Evolutionary conservation across 148 eudicot genomes (phyloP), one percentile per base, ranked within the genome.

Genomic region (Amaranthus palmeri): DNA sequence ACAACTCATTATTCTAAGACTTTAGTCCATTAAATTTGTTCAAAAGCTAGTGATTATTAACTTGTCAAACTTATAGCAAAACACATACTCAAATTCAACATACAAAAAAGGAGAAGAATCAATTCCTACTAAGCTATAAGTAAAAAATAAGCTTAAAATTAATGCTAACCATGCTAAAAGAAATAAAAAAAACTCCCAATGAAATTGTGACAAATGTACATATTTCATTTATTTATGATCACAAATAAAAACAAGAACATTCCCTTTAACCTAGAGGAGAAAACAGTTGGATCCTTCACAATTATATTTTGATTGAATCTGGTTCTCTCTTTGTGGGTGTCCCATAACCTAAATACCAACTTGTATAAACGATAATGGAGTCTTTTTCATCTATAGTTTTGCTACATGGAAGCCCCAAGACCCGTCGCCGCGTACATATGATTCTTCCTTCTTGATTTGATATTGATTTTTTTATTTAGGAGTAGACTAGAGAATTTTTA

Each of bases 351-450:
- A 8, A 47, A 40, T 57, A 36, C 10, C 54, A 73, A 53, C 15
- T 69, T 54, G 62, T 62, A 55, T 55, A 54, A 62, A 43, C 4
- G 6, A 53, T 53, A 17, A 52, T 62, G 41, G 68, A 13, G 50
- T 51, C 3, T 9, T 52, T 14, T 10, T 43, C 18, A 5, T 40
- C 18, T 0, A 45, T 18, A 70, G 55, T 48, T 72, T 6, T 13
- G 76, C 60, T 50, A 63, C 69, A 63, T 63, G 61, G 61, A 68
- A 13, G 55, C 71, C 42, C 70, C 46, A 46, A 25, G 36, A 45
- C 77, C 43, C 53, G 11, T 76, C 74, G 78, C 78, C 78, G 78
- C 78, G 61, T 75, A 74, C 50, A 59, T 13, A 5, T 10, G 45
- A 50, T 18, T 57, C 14, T 1, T 48, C 40, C 0, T 66, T 45